phyloP scores from a whole-genome alignment of 768 basidiomycete species.

The Lactarius sp. region DNA sequence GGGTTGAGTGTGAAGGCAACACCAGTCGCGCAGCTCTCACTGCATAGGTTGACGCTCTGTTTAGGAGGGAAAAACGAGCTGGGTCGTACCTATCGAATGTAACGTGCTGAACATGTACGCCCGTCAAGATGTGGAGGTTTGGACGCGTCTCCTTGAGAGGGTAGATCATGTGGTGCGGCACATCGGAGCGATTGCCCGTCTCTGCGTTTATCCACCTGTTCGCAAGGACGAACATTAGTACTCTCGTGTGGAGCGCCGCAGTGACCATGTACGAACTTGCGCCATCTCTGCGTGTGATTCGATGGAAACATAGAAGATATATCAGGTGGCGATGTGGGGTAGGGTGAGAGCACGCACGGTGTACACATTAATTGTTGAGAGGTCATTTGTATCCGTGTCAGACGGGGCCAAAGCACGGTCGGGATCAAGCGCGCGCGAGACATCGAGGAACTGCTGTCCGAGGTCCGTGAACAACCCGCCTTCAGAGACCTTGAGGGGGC shows the following conservation, averaged over 20 bases:
- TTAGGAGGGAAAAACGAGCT: not conserved
- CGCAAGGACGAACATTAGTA: not conserved
- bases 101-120: slow-evolving; percentile 35
- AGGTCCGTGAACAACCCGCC: no score
- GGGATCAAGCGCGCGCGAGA: no score
- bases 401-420: no score
- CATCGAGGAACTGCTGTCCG: no score
- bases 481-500: no score
- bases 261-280: slow-evolving; percentile 38
- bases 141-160: slow-evolving; percentile 28
- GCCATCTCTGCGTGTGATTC: slow-evolving; percentile 43
- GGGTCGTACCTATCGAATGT: slow-evolving; percentile 33
- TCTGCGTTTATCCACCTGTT: slow-evolving; percentile 48
- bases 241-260: not conserved
- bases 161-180: slow-evolving; percentile 41
- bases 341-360: no score
- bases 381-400: no score
- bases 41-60: slow-evolving; percentile 13
- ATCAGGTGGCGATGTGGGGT: not conserved
- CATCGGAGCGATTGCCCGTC: slow-evolving; percentile 54
- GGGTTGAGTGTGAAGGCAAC: slow-evolving; percentile 35
- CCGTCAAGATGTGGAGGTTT: no score
- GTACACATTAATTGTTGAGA: no score
- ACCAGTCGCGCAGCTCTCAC: slow-evolving; percentile 36
- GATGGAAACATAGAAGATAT: not conserved